Conservation (phyloP, 2,329 filamentous ascomycete genomes). For the Colletotrichum nymphaeae region DNA sequence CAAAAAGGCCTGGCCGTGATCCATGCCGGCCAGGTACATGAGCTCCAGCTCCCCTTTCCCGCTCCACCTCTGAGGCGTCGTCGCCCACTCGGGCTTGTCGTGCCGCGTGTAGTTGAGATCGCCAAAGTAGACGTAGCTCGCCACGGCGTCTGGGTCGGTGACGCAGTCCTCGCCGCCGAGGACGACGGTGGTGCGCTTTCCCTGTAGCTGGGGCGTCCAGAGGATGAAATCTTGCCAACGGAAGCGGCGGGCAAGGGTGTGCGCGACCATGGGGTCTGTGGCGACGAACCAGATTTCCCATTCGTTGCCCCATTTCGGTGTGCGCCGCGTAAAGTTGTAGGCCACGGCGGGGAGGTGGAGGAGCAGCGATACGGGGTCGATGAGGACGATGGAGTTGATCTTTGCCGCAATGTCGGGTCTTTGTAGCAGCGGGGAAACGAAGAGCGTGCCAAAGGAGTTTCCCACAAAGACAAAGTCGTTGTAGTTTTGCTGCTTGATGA, state of each 20-base stretch:
- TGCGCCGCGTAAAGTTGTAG: conserved; percentile 74
- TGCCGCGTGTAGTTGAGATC: conserved; percentile 33
- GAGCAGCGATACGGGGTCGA: conserved; percentile 75
- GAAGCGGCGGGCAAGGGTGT: conserved; percentile 73
- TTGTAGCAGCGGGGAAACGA: conserved; percentile 61
- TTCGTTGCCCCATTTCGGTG: conserved; percentile 69
- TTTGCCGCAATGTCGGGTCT: conserved; percentile 51
- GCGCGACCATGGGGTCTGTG: conserved; percentile 73
- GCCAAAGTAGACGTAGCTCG: conserved; percentile 41
- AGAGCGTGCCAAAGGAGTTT: conserved; percentile 75
- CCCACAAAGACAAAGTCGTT: conserved; percentile 69
- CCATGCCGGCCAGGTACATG: conserved; percentile 39
- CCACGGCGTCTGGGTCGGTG: conserved; percentile 38
- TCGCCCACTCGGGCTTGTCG: conserved; percentile 34
- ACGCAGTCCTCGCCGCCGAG: conserved; percentile 41
- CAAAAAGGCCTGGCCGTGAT: conserved; percentile 40
- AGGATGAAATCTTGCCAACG: conserved; percentile 79
- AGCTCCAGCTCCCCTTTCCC: conserved; percentile 40
- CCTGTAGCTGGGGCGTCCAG: conserved; percentile 74
- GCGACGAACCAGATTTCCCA: conserved; percentile 79
- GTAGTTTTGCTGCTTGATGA: conserved; percentile 69
- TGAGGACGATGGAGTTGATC: conserved; percentile 59
- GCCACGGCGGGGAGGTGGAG: conserved; percentile 77
- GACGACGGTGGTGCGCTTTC: conserved; percentile 40
- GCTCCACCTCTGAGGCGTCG: conserved; percentile 37